phyloP scores from a whole-genome alignment of 805 yeast species.

The Candida parachauliodes region DNA sequence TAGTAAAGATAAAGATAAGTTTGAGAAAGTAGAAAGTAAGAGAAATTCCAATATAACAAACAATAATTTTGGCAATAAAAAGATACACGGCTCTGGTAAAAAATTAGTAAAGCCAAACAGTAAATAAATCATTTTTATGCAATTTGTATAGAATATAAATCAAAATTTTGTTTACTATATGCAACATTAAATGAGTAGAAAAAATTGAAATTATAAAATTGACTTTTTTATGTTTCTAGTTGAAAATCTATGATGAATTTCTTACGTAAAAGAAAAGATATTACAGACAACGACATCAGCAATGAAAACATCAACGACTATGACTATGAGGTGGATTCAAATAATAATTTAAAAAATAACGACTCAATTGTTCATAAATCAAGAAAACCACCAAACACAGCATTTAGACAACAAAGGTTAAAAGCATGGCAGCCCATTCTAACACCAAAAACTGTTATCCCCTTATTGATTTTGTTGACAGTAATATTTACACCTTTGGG shows the following conservation, averaged over 20 bases:
- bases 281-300: constrained; percentile 20
- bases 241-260: constrained; percentile 33
- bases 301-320: constrained; percentile 6
- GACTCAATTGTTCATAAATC: constrained; percentile 23
- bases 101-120: neutral
- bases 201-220: no score
- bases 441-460: constrained; percentile 88
- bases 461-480: constrained; percentile 70
- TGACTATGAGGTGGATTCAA: neutral
- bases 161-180: no score
- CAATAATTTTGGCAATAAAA: neutral
- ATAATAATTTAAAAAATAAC: neutral
- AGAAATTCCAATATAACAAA: neutral
- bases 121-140: neutral
- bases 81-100: neutral
- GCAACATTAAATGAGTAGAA: no score
- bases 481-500: constrained; percentile 89
- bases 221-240: no score
- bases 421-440: constrained; percentile 84
- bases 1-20: constrained; percentile 3
- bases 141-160: no score
- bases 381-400: constrained; percentile 56
- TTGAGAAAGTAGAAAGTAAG: constrained; percentile 5
- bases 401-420: constrained; percentile 71
- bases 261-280: constrained; percentile 29